A percentile compares a stretch with the other conserved stretches of the same genome.
Conservation (phyloP, 352 stramenopile species). For the Globisporangium nunn region DNA sequence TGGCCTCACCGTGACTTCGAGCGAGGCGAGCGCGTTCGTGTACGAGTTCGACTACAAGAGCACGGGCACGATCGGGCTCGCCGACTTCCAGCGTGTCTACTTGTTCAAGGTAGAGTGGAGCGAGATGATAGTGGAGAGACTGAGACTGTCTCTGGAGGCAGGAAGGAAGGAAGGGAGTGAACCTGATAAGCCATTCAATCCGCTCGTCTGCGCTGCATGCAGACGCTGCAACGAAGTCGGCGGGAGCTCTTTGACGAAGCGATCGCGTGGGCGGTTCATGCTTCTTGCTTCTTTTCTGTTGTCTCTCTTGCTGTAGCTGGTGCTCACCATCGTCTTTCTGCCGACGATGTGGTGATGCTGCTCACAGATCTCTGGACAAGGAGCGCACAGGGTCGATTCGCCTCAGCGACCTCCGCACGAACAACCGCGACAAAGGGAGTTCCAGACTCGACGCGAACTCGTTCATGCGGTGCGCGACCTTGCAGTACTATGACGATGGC, state of each 20-base stretch:
- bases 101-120: constrained; percentile 22
- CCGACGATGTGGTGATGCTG: background rate
- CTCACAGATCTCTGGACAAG: constrained; percentile 12
- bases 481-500: constrained; percentile 23
- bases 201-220: background rate
- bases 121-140: background rate
- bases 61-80: constrained; percentile 19
- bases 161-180: too few species aligned
- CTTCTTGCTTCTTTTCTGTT: background rate
- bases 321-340: background rate
- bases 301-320: background rate
- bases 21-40: constrained; percentile 23
- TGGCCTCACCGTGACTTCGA: constrained; percentile 16
- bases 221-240: constrained; percentile 20
- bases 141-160: too few species aligned
- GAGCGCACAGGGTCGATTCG: constrained; percentile 10
- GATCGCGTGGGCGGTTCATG: constrained; percentile 18
- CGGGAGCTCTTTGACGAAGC: constrained; percentile 20
- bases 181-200: too few species aligned
- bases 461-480: constrained; percentile 15
- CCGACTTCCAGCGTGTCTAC: constrained; percentile 37
- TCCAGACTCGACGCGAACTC: constrained; percentile 9
- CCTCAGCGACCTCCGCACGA: constrained; percentile 9
- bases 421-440: background rate
- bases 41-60: constrained; percentile 45